phyloP scores from a whole-genome alignment of 345 rosid species.

The Mallotus nudiflorus region DNA sequence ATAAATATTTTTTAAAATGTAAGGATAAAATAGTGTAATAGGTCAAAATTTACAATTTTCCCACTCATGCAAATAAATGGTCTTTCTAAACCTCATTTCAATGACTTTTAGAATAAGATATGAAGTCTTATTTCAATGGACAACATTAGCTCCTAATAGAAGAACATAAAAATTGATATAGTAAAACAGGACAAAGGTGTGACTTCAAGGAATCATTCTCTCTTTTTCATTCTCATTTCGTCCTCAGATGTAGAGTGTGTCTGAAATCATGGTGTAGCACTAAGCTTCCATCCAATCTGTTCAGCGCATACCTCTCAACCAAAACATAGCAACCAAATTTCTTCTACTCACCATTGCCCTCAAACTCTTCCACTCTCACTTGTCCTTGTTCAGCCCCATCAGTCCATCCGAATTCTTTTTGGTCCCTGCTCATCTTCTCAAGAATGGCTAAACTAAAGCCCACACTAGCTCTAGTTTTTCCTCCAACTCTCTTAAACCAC shows the following conservation, averaged over 20 bases:
- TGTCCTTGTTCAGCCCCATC: background rate
- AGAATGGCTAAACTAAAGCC: conserved; percentile 10
- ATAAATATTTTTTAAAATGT: too few relatives aligned
- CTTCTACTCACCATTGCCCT: background rate
- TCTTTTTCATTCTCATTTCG: conserved; percentile 17
- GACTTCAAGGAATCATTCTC: too few relatives aligned
- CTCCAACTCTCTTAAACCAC: conserved; percentile 7
- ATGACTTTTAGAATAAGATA: too few relatives aligned
- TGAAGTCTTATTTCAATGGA: too few relatives aligned
- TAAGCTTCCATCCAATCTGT: conserved; percentile 22
- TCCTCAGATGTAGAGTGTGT: conserved; percentile 5
- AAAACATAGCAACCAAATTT: conserved; percentile 21
- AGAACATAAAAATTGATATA: too few relatives aligned
- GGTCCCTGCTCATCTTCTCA: conserved; percentile 21
- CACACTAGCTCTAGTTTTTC: background rate
- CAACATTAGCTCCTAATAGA: too few relatives aligned
- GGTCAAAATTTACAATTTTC: too few relatives aligned
- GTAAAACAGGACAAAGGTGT: too few relatives aligned
- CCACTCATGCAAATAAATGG: too few relatives aligned
- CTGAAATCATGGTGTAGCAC: conserved; percentile 9
- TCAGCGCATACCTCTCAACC: conserved; percentile 23
- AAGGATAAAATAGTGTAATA: too few relatives aligned
- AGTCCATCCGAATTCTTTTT: conserved; percentile 7
- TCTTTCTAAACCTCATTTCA: too few relatives aligned
- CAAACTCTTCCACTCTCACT: conserved; percentile 9